These are phyloP conservation scores for Solanum chiquidenum DNA, from an alignment of 257 asterid genomes.

Conservation along the genomic window DNA sequence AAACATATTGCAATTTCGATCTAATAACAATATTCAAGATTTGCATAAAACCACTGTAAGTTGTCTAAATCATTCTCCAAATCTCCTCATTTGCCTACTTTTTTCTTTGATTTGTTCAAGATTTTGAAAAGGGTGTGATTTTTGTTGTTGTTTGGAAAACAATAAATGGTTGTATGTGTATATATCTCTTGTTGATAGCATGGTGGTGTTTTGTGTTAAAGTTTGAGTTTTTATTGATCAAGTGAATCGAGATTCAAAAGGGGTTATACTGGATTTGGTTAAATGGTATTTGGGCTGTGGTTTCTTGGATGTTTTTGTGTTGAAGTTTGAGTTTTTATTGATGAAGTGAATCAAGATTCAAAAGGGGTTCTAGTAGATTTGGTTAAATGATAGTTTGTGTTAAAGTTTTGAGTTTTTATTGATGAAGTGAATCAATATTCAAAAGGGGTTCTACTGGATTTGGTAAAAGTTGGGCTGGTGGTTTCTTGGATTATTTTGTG, in stretches of 20 bases:
- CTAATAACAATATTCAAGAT: not conserved
- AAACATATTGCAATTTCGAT: not conserved
- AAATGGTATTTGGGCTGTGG: not conserved
- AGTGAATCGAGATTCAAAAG: not conserved
- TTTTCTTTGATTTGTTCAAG: not conserved
- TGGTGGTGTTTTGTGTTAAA: not conserved
- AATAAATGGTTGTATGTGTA: not conserved
- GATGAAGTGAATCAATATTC: not conserved
- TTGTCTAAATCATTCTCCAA: not conserved
- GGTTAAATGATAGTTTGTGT: not conserved
- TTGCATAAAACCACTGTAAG: slow-evolving; percentile 3
- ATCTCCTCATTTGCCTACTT: not conserved
- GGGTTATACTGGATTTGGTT: not conserved
- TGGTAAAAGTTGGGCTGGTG: not conserved
- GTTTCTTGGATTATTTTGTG: not conserved
- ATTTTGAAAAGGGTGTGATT: not conserved
- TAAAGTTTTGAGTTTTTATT: not conserved
- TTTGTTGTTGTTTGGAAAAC: not conserved
- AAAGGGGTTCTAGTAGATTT: not conserved
- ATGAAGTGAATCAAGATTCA: not conserved
- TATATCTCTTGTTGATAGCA: not conserved
- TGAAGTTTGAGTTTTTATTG: not conserved
- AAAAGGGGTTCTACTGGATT: not conserved
- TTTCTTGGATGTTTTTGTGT: not conserved
- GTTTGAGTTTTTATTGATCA: not conserved